These are phyloP conservation scores for Phlyctochytrium arcticum DNA, from an alignment of 192 early-diverging fungal species.

Conservation along the genomic window DNA sequence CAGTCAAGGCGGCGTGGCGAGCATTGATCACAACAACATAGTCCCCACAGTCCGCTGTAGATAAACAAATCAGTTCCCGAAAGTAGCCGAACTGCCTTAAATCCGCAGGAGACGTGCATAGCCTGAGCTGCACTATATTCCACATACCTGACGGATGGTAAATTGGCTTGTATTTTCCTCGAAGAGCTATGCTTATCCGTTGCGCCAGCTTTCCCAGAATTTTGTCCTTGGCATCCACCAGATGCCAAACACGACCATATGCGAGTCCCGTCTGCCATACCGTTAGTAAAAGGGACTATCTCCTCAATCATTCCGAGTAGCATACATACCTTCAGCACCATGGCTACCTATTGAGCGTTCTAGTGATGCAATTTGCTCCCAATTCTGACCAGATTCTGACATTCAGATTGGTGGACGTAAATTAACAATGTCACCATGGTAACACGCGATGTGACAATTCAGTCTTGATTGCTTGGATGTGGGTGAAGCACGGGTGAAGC, in stretches of 20 bases:
- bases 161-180: slow-evolving; percentile 96
- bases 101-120: not conserved
- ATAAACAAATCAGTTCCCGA: not conserved
- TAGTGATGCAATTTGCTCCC: no score
- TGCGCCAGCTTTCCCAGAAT: slow-evolving; percentile 83
- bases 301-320: no score
- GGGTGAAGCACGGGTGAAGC: no score
- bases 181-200: slow-evolving; percentile 81
- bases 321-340: no score
- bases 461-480: no score
- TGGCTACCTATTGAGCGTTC: no score
- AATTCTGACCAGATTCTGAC: no score
- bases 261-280: slow-evolving; percentile 24
- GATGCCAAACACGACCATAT: slow-evolving; percentile 81
- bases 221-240: slow-evolving; percentile 83
- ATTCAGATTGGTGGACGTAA: no score
- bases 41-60: slow-evolving; percentile 85
- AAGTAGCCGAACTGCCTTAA: not conserved
- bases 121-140: no score
- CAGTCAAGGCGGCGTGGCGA: slow-evolving; percentile 69
- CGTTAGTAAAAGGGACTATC: no score
- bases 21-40: slow-evolving; percentile 96
- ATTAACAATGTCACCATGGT: no score
- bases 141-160: slow-evolving; percentile 76
- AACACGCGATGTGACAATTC: no score